A percentile compares a stretch with the other conserved stretches of the same genome.
These are phyloP conservation scores for Solanum corneliomulleri DNA, from an alignment of 257 asterid genomes.

Conservation along the genomic window DNA sequence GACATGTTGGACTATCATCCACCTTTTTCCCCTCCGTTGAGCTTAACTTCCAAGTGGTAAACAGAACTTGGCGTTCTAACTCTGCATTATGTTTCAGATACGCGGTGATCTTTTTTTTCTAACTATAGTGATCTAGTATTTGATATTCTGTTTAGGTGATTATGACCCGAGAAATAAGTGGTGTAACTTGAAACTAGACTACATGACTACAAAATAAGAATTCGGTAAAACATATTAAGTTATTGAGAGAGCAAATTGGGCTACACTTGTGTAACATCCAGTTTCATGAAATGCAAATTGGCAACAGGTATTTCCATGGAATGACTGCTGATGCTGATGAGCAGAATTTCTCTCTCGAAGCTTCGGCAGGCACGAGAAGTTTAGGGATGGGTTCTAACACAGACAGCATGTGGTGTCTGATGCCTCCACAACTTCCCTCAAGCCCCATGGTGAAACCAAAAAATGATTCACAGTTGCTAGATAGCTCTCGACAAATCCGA, in stretches of 20 bases:
- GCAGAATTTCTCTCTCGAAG: constrained; percentile 46
- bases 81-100: neutral
- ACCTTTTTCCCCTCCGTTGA: neutral
- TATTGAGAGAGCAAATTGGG: neutral
- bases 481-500: constrained; percentile 27
- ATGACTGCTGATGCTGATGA: constrained; percentile 33
- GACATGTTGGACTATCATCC: neutral
- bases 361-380: constrained; percentile 33
- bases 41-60: neutral
- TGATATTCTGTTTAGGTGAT: neutral
- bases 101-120: neutral
- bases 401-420: constrained; percentile 50
- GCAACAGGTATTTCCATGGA: constrained; percentile 55
- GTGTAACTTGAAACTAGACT: neutral
- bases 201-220: neutral
- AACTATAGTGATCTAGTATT: neutral
- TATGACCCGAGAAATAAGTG: neutral
- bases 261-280: neutral
- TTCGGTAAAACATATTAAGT: neutral
- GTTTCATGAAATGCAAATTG: neutral
- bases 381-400: constrained; percentile 46
- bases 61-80: neutral
- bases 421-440: constrained; percentile 51
- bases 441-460: constrained; percentile 35
- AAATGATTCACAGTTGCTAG: constrained; percentile 34